Percentiles rank a stretch among this genome's conserved stretches.
phyloP scores from a whole-genome alignment of 148 eudicot genomes.

The Rhododendron vialii region DNA sequence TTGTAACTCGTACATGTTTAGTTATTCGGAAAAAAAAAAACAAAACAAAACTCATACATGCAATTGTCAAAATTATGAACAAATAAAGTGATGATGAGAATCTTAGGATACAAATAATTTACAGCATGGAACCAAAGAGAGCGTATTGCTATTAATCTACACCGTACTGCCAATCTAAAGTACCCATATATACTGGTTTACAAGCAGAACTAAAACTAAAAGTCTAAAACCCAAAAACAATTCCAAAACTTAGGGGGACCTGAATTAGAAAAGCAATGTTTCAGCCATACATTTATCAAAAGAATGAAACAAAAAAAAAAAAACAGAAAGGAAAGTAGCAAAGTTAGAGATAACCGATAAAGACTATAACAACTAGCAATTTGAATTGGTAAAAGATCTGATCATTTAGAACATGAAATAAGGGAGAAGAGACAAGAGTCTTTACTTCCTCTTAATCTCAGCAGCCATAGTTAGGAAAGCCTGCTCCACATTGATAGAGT shows the following conservation, averaged over 20 bases:
- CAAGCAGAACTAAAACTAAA: not conserved
- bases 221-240: not conserved
- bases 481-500: conserved; percentile 85
- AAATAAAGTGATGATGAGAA: not conserved
- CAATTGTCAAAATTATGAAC: not conserved
- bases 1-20: not conserved
- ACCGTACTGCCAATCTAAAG: not conserved
- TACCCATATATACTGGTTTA: not conserved
- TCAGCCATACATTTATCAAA: not conserved
- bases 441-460: conserved; percentile 87
- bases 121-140: not conserved
- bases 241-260: not conserved
- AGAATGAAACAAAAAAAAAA: not conserved
- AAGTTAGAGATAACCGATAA: not conserved
- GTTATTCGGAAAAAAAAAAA: no score
- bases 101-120: not conserved
- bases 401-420: not conserved
- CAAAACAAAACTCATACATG: no score
- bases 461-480: conserved; percentile 95
- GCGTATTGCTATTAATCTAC: not conserved
- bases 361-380: not conserved
- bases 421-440: not conserved
- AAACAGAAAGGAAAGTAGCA: not conserved
- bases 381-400: not conserved
- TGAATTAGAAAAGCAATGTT: not conserved